Evolutionary conservation across 805 yeast genomes (phyloP).

Genomic region (Saccharomycopsis sp.): DNA sequence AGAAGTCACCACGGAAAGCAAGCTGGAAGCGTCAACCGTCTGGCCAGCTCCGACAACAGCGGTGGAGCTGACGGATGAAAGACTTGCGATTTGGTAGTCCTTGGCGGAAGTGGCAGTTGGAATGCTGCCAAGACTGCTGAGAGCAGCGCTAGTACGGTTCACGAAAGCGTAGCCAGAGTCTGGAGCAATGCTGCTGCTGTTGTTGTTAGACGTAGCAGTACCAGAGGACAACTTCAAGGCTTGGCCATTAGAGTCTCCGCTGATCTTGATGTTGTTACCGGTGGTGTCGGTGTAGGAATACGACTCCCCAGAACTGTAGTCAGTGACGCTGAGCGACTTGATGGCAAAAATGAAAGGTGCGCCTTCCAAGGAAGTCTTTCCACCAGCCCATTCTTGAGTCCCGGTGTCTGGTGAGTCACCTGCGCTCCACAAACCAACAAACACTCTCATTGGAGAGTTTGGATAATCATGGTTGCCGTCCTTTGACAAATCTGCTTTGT

Average conservation of each 20-base stretch:
- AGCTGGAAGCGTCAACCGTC: constrained; percentile 1
- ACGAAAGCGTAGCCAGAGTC: not conserved
- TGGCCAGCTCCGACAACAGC: constrained; percentile 12
- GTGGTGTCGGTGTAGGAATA: constrained; percentile 33
- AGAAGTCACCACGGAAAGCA: not conserved
- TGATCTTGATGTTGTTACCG: constrained; percentile 34
- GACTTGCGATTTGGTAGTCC: constrained; percentile 16
- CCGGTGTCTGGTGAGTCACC: constrained; percentile 40
- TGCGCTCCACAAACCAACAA: constrained; percentile 42
- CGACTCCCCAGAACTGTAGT: constrained; percentile 39
- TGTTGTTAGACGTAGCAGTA: constrained; percentile 17
- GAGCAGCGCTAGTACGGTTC: not conserved
- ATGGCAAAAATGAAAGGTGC: constrained; percentile 43
- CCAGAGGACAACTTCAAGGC: constrained; percentile 6
- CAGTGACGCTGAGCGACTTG: constrained; percentile 39
- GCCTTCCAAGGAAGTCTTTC: constrained; percentile 39
- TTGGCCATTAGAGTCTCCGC: constrained; percentile 30
- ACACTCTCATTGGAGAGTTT: constrained; percentile 51
- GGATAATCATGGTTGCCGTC: constrained; percentile 50
- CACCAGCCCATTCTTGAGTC: constrained; percentile 56
- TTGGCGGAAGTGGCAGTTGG: not conserved
- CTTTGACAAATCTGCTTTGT: constrained; percentile 38
- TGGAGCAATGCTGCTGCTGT: constrained; percentile 2
- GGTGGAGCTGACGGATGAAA: constrained; percentile 20
- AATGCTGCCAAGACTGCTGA: too few species aligned